phyloP scores from a whole-genome alignment of 2,329 filamentous ascomycete genomes.

The Talaromyces sp. region DNA sequence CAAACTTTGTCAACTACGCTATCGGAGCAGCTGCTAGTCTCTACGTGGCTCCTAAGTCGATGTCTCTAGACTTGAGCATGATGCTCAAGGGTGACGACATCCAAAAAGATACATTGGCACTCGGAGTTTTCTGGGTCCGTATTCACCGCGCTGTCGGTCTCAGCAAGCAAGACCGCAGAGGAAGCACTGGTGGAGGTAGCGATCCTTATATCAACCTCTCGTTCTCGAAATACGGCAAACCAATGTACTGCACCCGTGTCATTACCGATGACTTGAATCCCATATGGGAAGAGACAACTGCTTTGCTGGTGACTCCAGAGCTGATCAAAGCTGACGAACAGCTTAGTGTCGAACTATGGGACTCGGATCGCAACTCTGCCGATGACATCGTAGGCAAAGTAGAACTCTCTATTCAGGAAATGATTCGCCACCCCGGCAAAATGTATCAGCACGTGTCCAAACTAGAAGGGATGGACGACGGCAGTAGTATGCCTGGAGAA shows the following conservation, averaged over 20 bases:
- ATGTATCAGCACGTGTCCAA: constrained; percentile 89
- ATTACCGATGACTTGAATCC: constrained; percentile 94
- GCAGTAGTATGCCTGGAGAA: constrained; percentile 84
- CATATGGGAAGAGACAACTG: constrained; percentile 82
- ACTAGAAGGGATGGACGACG: constrained; percentile 74
- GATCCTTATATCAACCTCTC: constrained; percentile 94
- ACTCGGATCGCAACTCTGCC: constrained; percentile 84
- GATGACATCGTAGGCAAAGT: constrained; percentile 95
- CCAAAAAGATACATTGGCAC: constrained; percentile 74
- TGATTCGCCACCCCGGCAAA: constrained; percentile 87
- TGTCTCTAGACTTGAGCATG: constrained; percentile 86
- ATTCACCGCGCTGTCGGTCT: constrained; percentile 84
- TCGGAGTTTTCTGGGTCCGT: constrained; percentile 86
- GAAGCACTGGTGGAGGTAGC: constrained; percentile 78
- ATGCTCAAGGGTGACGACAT: constrained; percentile 89
- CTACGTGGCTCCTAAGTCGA: constrained; percentile 91
- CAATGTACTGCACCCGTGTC: constrained; percentile 94
- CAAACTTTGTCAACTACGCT: constrained; percentile 94
- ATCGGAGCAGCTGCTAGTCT: constrained; percentile 80
- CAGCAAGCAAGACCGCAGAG: constrained; percentile 84
- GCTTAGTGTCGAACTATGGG: constrained; percentile 90
- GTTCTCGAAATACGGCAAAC: constrained; percentile 95
- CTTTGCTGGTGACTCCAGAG: constrained; percentile 79
- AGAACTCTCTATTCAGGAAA: constrained; percentile 86
- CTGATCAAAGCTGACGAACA: constrained; percentile 92